These are phyloP conservation scores for Gossypium lobatum DNA, from an alignment of 441 rosid species.

Conservation along the genomic window DNA sequence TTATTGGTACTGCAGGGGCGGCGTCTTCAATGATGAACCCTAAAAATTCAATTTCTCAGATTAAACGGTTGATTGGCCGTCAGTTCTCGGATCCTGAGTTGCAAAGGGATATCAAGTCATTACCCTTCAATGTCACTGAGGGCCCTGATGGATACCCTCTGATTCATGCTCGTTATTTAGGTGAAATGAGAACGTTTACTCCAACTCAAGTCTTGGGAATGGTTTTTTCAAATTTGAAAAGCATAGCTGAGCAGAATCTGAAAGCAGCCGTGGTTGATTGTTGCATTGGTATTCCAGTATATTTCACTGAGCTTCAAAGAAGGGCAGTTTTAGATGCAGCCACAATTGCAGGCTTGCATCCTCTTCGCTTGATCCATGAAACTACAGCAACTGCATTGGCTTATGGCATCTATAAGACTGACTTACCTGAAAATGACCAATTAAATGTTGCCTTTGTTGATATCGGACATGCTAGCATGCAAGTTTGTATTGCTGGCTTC, in stretches of 20 bases:
- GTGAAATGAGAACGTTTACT: conserved; percentile 66
- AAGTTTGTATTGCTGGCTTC: conserved; percentile 89
- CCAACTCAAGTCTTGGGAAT: conserved; percentile 91
- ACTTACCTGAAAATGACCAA: conserved; percentile 77
- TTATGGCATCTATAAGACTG: conserved; percentile 94
- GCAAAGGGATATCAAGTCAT: conserved; percentile 71
- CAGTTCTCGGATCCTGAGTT: conserved; percentile 90
- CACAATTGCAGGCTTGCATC: conserved; percentile 86
- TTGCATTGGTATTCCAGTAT: conserved; percentile 90
- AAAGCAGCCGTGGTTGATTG: conserved; percentile 90
- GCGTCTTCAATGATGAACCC: conserved; percentile 95
- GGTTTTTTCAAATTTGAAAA: conserved; percentile 75
- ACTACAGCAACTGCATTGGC: conserved; percentile 97
- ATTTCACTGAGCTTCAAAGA: conserved; percentile 89
- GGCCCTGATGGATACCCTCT: conserved; percentile 87
- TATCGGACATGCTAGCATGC: conserved; percentile 89
- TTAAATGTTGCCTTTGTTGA: conserved; percentile 92
- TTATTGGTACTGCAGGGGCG: conserved; percentile 97
- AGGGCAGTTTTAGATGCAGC: conserved; percentile 96
- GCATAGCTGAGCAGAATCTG: conserved; percentile 78
- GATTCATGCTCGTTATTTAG: conserved; percentile 76
- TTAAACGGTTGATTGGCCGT: conserved; percentile 78
- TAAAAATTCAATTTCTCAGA: conserved; percentile 80
- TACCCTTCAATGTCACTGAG: conserved; percentile 67
- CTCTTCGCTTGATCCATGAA: conserved; percentile 78